A percentile compares a stretch with the other conserved stretches of the same genome.
These are phyloP conservation scores for Pezicula carpinea DNA, from an alignment of 2,329 filamentous ascomycete genomes.

Conservation along the genomic window DNA sequence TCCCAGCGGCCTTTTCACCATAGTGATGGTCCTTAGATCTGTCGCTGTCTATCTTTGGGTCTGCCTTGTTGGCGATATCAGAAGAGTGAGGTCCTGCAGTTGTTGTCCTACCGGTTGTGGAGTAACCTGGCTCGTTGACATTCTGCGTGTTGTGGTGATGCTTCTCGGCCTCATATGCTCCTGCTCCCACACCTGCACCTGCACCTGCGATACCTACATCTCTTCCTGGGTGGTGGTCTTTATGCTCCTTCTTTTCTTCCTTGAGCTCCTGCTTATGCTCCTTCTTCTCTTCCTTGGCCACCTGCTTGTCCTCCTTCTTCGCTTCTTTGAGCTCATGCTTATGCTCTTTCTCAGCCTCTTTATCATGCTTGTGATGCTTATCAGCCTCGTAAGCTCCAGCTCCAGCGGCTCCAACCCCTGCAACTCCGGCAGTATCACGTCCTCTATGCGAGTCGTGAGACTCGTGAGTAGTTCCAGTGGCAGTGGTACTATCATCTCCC, in stretches of 20 bases:
- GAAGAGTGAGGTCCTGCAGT: slow-evolving; percentile 25
- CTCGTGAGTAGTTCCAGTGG: slow-evolving; percentile 1
- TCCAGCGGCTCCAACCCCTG: slow-evolving; percentile 8
- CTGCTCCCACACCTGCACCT: no score
- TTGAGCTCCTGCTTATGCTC: slow-evolving; percentile 3
- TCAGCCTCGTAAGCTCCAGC: slow-evolving; percentile 6
- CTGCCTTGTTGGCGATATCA: slow-evolving; percentile 32
- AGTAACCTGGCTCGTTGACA: not conserved
- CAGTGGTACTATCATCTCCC: slow-evolving; percentile 1
- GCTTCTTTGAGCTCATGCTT: slow-evolving; percentile 1
- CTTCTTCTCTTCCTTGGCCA: not conserved
- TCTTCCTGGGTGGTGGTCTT: not conserved
- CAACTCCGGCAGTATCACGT: slow-evolving; percentile 6
- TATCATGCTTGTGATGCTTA: slow-evolving; percentile 2
- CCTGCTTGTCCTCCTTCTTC: not conserved
- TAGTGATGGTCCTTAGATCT: slow-evolving; percentile 12
- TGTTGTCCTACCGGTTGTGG: not conserved
- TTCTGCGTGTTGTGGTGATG: not conserved
- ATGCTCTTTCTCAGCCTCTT: slow-evolving; percentile 6
- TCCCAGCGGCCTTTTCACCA: slow-evolving; percentile 12
- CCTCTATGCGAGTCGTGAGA: not conserved
- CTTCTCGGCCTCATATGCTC: no score
- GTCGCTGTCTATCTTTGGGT: slow-evolving; percentile 33
- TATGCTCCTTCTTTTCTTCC: not conserved
- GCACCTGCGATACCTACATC: slow-evolving; percentile 6